Evolutionary conservation across 257 asterid species (phyloP), one percentile per base, ranked within the genome.

Genomic region (Fraxinus quadrangulata): DNA sequence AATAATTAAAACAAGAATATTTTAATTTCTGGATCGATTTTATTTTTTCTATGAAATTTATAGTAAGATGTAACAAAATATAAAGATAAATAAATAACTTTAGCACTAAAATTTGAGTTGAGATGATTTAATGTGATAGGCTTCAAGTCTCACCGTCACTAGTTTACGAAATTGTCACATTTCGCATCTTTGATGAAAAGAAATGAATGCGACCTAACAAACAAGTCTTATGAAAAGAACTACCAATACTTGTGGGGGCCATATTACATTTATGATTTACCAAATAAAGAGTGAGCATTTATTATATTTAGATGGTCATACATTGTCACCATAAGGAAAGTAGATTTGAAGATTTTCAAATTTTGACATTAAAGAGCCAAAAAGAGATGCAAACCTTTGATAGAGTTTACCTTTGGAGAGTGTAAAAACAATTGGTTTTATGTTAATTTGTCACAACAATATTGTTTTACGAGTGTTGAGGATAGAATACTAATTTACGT

Each of bases 241-340:
- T 63, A 63, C 0, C 69, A 63, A 24, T 63, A 34, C 34, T 63
- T 63, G 69, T 63, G 19, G 69, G 54, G 68, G 31, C 8, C 4
- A 63, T 63, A 63, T 61, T 21, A 61, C 34, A 63, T 23, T 63
- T 63, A 63, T 63, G 69, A 24, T 63, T 23, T 24, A 63, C 69
- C 69, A 63, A 63, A 63, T 63, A 24, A 63, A 63, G 34, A 11
- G 67, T 8, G 69, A 63, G 69, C 69, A 63, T 63, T 63, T 63
- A 63, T 9, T 63, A 63, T 3, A 63, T 9, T 63, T 23, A 24
- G 33, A 21, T 21, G 68, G 16, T 10, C 69, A 63, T 24, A 63
- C 17, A 10, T 24, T 63, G 69, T 63, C 33, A 23, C 34, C 12
- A 24, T 19, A n/a, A n/a, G 2, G 69, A 63, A 63, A 63, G 6